A percentile compares a stretch with the other conserved stretches of the same genome.
Evolutionary conservation across 1,284 basidiomycete genomes (phyloP).

Genomic region (Rhodofomes roseus): DNA sequence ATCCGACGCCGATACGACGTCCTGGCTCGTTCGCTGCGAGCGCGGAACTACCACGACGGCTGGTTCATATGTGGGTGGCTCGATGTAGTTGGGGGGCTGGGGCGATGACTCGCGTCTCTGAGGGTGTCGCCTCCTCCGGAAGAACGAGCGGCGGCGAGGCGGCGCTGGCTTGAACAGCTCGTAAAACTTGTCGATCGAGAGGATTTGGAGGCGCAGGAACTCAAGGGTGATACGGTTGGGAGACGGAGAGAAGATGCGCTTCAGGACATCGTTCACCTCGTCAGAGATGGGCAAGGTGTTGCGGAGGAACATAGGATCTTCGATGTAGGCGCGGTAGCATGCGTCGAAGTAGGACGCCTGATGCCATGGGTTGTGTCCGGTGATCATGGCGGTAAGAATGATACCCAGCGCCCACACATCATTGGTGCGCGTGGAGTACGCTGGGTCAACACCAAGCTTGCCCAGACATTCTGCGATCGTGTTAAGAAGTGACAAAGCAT

Average conservation of each 20-base stretch:
- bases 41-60: neutral
- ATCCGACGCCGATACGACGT: neutral
- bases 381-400: conserved; percentile 66
- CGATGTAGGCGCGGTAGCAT: conserved; percentile 49
- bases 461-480: conserved; percentile 25
- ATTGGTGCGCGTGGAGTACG: conserved; percentile 23
- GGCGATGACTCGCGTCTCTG: neutral
- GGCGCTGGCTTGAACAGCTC: conserved; percentile 11
- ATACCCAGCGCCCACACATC: conserved; percentile 30
- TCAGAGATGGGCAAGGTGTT: conserved; percentile 74
- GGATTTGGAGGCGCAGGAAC: conserved; percentile 45
- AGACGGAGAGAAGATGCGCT: conserved; percentile 53
- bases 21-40: neutral
- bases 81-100: neutral
- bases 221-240: conserved; percentile 50
- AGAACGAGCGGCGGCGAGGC: neutral
- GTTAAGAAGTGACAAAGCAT: neutral
- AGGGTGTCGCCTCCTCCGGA: neutral
- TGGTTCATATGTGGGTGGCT: too few species aligned
- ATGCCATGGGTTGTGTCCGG: conserved; percentile 90
- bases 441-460: neutral
- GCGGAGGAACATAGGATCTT: conserved; percentile 64
- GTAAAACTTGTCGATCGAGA: conserved; percentile 23
- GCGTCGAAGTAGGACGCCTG: conserved; percentile 70
- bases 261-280: conserved; percentile 53